Conservation (phyloP, 2,329 filamentous ascomycete species). For the Bipolaris victoriae region DNA sequence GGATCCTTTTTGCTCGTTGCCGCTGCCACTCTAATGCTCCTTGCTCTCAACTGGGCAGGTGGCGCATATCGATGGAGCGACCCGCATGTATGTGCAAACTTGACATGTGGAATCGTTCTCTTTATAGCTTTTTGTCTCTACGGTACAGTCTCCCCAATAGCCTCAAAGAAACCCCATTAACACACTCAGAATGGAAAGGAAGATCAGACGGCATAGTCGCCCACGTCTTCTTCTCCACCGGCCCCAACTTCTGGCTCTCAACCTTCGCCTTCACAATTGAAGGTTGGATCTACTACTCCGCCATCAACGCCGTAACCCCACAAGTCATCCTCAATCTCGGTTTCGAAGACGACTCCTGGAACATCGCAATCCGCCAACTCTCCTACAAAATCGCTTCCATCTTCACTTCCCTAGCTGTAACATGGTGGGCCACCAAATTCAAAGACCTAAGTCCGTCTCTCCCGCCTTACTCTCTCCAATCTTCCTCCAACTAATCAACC, state of each 20-base stretch:
- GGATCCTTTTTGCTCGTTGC: conserved; percentile 35
- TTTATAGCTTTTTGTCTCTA: conserved; percentile 39
- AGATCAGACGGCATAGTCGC: conserved; percentile 61
- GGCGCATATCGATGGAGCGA: conserved; percentile 34
- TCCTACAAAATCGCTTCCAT: conserved; percentile 36
- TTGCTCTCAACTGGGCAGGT: conserved; percentile 42
- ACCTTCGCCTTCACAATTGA: conserved; percentile 64
- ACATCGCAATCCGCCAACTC: conserved; percentile 39
- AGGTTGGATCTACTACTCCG: conserved; percentile 61
- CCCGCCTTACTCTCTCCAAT: background rate
- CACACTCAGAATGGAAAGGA: conserved; percentile 60
- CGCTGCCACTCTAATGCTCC: conserved; percentile 35
- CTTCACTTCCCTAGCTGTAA: conserved; percentile 29
- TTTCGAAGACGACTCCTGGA: conserved; percentile 40
- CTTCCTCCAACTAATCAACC: background rate
- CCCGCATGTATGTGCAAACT: conserved; percentile 34
- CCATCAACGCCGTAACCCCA: conserved; percentile 42
- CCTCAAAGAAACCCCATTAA: background rate
- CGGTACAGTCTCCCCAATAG: conserved; percentile 13
- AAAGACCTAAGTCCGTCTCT: conserved; percentile 35
- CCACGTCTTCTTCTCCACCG: conserved; percentile 61
- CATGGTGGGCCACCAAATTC: conserved; percentile 36
- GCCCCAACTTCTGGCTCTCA: conserved; percentile 62
- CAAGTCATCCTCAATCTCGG: conserved; percentile 43
- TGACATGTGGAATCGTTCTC: conserved; percentile 31